phyloP scores from a whole-genome alignment of 1,284 basidiomycete genomes.

The Polyporus tsugae region DNA sequence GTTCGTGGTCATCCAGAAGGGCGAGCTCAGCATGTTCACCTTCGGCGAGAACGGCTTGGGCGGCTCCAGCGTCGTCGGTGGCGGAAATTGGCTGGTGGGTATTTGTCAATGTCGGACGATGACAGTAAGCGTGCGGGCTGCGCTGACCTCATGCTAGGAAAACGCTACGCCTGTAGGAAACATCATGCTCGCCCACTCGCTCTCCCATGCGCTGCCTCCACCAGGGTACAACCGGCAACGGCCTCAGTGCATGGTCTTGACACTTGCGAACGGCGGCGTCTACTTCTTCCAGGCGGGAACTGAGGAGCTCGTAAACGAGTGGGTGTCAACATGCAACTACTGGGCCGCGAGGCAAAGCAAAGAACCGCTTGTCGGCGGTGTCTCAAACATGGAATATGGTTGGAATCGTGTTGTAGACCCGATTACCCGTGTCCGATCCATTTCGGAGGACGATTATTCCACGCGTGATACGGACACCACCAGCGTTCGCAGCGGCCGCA shows the following conservation, averaged over 20 bases:
- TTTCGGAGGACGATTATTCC: slow-evolving; percentile 62
- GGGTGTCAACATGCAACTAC: slow-evolving; percentile 99
- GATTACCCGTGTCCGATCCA: slow-evolving; percentile 58
- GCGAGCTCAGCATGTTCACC: slow-evolving; percentile 93
- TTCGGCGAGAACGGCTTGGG: slow-evolving; percentile 78
- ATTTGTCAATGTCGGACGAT: not conserved
- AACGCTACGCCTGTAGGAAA: slow-evolving; percentile 88
- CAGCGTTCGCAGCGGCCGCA: slow-evolving; percentile 73
- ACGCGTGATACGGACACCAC: slow-evolving; percentile 58
- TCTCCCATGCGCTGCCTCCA: slow-evolving; percentile 88
- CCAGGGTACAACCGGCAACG: slow-evolving; percentile 92
- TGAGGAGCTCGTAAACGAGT: slow-evolving; percentile 96
- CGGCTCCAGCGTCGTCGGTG: slow-evolving; percentile 78
- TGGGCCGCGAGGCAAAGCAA: slow-evolving; percentile 96
- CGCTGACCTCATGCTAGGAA: slow-evolving; percentile 53
- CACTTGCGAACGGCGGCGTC: slow-evolving; percentile 86
- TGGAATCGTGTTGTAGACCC: slow-evolving; percentile 85
- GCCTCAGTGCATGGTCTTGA: slow-evolving; percentile 96
- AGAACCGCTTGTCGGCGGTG: slow-evolving; percentile 93
- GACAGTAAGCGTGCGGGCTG: not conserved
- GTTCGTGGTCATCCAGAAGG: slow-evolving; percentile 95
- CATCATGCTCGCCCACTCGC: slow-evolving; percentile 85
- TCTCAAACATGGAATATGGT: slow-evolving; percentile 99
- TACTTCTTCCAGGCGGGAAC: slow-evolving; percentile 99
- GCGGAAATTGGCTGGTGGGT: slow-evolving; percentile 96